Evolutionary conservation across 2,329 filamentous ascomycete genomes (phyloP), one percentile per base, ranked within the genome.

Genomic region (Penicillium sp.): DNA sequence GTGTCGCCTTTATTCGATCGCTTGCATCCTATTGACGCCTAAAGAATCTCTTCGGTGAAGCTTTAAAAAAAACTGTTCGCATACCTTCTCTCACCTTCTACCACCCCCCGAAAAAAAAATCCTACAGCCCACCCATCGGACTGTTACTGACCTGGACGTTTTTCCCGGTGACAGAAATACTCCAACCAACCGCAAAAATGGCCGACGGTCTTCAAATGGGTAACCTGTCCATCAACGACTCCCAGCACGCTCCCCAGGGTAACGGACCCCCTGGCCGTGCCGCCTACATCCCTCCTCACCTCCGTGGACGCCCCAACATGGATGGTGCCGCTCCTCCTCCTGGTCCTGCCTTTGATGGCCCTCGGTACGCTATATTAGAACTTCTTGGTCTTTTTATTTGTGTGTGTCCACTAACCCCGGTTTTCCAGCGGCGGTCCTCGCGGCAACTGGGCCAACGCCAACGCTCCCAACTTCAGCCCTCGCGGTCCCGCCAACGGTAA

Each of bases 231-330:
- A 75, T 87, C 63, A 81, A 83, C 70, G 84, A 87, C 61, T 84
- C 82, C 55, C 80, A 84, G 74, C 83, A 85, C 69, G 83, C 81
- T 51, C 71, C 73, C 46, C 75, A 76, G 67, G 72, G 72, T 59
- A 58, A 61, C 55, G 73, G 75, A 64, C 72, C 72, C 62, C 70
- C 72, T 54, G 80, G 81, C 63, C 84, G 83, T 67, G 78, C 82
- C 70, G 80, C 84, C 63, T 87, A 87, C 73, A 86, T 87, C 63
- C 84, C 84, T 66, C 84, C 84, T 64, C 84, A 87, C 71, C 80
- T 86, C 60, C 82, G 84, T 60, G 68, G 70, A 47, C 71, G 70
- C 54, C 67, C 70, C 27, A 67, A 66, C 39, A 70, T 75, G 59
- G 75, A 76, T 56, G 73, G 71, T 36, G 59, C 65, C 55, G 63